A percentile compares a stretch with the other conserved stretches of the same genome.
phyloP scores from a whole-genome alignment of 768 basidiomycete species.

The Dendrothele bispora region DNA sequence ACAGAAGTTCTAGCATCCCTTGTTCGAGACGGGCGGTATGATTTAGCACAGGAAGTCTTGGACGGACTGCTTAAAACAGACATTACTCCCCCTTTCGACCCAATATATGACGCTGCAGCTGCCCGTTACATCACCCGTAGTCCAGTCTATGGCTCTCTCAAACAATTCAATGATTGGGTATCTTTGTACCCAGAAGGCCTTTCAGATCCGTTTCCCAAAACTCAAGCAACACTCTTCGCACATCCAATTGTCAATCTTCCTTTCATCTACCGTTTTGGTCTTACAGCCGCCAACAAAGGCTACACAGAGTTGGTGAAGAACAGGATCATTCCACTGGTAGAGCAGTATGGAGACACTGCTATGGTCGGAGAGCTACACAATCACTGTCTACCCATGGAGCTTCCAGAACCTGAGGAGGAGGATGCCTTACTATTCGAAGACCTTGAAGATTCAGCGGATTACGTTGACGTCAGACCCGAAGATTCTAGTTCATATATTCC shows the following conservation, averaged over 20 bases:
- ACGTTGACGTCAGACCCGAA: constrained; percentile 10
- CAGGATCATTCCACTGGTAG: constrained; percentile 25
- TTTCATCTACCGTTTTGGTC: constrained; percentile 41
- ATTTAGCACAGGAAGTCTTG: too few relatives aligned
- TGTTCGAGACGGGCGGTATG: too few relatives aligned
- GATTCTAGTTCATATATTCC: not conserved
- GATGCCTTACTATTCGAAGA: constrained; percentile 36
- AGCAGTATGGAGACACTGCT: constrained; percentile 6
- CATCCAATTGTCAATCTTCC: constrained; percentile 34
- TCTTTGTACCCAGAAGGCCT: constrained; percentile 10
- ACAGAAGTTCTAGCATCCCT: too few relatives aligned
- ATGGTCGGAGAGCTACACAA: constrained; percentile 13
- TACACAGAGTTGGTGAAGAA: constrained; percentile 25
- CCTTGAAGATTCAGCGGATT: constrained; percentile 19
- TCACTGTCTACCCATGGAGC: constrained; percentile 24
- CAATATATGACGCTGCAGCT: too few relatives aligned
- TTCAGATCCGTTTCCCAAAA: too few relatives aligned
- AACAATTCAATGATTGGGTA: too few relatives aligned
- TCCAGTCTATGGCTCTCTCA: too few relatives aligned
- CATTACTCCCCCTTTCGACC: too few relatives aligned
- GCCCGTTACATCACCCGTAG: too few relatives aligned
- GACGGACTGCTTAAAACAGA: too few relatives aligned
- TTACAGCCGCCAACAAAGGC: constrained; percentile 48
- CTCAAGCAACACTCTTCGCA: constrained; percentile 17
- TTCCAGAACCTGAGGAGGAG: constrained; percentile 23